Base-by-base conservation (phyloP, 2,329 filamentous ascomycete species). In the Fusarium tjaetaba region DNA sequence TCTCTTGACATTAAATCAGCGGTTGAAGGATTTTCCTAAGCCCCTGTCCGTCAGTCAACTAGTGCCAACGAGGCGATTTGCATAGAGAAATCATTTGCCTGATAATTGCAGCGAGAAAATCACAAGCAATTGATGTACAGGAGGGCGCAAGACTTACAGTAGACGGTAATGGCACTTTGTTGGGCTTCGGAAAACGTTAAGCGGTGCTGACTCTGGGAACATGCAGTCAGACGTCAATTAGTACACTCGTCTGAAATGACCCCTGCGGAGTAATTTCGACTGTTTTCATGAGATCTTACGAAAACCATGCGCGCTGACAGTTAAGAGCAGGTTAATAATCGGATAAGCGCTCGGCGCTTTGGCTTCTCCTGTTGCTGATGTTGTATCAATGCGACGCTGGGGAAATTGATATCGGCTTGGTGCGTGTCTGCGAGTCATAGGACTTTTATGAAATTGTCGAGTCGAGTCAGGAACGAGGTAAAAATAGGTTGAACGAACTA, bases 291-390 rank as follows among this genome's bases (percentile, higher is more conserved):
- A 22, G 13, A 1, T 34, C 48, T n/a, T 18, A 7, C 22, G 6
- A 7, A n/a, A 9, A 8, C 4, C 0, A 18, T 13, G 13, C 7
- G 22, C 13, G 49, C 1, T 38, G 7, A 0, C 49, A 32, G 32
- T 16, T 38, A 52, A 52, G 4, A 52, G 0, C n/a, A 34, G 49
- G 49, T 52, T 36, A 53, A 53, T 38, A 7, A 11, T 51, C 48
- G 48, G 48, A 11, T 51, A 34, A 34, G 48, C n/a, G 13, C 14
- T 38, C 16, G 4, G 3, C 14, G 14, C 32, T 22, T 22, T 38
- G 24, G 7, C 18, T 26, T 11, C 18, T 8, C 7, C 3, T 11
- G 3, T 53, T 28, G 6, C 18, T 28, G 9, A 36, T 28, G 32
- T 38, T 53, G 49, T 26, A 53, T 38, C 18, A 15, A 28, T 38